Percentiles rank a stretch among this genome's conserved stretches.
These are phyloP conservation scores for Spizellomyces punctatus DNA, from an alignment of 192 early-diverging fungal genomes.

Conservation along the genomic window DNA sequence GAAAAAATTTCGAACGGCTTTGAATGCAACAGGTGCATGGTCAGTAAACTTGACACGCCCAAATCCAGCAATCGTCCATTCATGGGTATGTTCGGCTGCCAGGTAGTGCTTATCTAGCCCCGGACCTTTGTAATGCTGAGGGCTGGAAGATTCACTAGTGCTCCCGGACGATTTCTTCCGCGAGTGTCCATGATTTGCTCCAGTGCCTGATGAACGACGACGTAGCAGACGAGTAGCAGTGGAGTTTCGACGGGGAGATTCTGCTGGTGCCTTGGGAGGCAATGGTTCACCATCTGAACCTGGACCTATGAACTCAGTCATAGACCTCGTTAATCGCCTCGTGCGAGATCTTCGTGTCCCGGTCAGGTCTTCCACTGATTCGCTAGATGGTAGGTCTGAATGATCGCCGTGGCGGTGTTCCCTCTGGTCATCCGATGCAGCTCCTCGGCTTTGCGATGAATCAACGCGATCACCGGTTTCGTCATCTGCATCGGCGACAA, in stretches of 20 bases:
- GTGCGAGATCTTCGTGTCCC: too few species aligned
- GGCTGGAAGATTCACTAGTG: not conserved
- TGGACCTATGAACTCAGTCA: not conserved
- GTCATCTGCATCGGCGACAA: too few species aligned
- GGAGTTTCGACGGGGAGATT: not conserved
- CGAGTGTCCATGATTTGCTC: not conserved
- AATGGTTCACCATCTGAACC: not conserved
- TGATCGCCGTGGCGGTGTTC: too few species aligned
- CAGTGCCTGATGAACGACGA: not conserved
- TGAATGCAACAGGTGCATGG: slow-evolving; percentile 39
- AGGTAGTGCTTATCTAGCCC: slow-evolving; percentile 22
- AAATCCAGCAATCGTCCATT: slow-evolving; percentile 41
- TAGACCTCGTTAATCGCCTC: too few species aligned
- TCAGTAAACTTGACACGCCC: slow-evolving; percentile 40
- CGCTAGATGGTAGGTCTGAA: too few species aligned
- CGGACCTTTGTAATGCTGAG: not conserved
- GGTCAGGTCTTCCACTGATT: too few species aligned
- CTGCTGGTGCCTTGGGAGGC: not conserved
- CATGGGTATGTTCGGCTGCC: slow-evolving; percentile 29
- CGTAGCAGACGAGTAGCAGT: not conserved
- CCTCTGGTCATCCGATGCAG: too few species aligned
- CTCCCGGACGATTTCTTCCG: slow-evolving; percentile 3
- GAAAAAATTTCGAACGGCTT: slow-evolving; percentile 33
- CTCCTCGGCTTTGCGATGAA: too few species aligned
- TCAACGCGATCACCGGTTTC: too few species aligned